Conservation (phyloP, 139 green algal genomes). For the Tetraselmis chui region DNA sequence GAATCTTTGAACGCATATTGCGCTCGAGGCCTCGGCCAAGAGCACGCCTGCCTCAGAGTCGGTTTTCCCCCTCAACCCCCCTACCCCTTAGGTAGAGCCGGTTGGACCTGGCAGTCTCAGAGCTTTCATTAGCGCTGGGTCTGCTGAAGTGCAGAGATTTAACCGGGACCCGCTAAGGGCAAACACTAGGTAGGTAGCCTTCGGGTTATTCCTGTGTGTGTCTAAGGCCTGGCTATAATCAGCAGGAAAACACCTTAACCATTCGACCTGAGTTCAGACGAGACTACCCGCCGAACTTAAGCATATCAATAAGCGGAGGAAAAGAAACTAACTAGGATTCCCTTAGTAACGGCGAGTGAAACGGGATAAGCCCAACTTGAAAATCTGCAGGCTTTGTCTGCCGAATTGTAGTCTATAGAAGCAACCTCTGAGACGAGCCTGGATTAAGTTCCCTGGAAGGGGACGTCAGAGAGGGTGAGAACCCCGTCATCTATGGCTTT, state of each 20-base stretch:
- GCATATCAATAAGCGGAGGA: conserved; percentile 93
- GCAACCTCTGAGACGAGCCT: conserved; percentile 47
- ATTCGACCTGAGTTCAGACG: conserved; percentile 83
- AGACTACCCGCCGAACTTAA: conserved; percentile 89
- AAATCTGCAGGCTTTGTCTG: conserved; percentile 64
- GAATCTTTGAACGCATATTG: conserved; percentile 91
- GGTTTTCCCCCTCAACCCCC: conserved; percentile 41
- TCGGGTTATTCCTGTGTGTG: no score
- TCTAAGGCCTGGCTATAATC: background rate
- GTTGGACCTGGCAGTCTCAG: conserved; percentile 41
- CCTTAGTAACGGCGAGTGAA: conserved; percentile 88
- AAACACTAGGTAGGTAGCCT: conserved; percentile 37
- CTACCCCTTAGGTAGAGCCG: conserved; percentile 8
- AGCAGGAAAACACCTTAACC: conserved; percentile 7
- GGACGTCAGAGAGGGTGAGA: conserved; percentile 79
- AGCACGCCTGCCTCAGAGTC: conserved; percentile 85
- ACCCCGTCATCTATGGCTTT: conserved; percentile 59
- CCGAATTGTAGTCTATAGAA: conserved; percentile 88
- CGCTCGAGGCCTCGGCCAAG: conserved; percentile 68
- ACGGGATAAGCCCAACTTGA: conserved; percentile 76
- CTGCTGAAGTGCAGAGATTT: conserved; percentile 48
- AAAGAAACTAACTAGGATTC: conserved; percentile 93
- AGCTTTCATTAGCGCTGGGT: conserved; percentile 15
- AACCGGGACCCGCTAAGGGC: conserved; percentile 31
- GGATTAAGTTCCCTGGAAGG: conserved; percentile 71